Conservation (phyloP, 2,329 filamentous ascomycete genomes). For the Pseudocercospora ulei region DNA sequence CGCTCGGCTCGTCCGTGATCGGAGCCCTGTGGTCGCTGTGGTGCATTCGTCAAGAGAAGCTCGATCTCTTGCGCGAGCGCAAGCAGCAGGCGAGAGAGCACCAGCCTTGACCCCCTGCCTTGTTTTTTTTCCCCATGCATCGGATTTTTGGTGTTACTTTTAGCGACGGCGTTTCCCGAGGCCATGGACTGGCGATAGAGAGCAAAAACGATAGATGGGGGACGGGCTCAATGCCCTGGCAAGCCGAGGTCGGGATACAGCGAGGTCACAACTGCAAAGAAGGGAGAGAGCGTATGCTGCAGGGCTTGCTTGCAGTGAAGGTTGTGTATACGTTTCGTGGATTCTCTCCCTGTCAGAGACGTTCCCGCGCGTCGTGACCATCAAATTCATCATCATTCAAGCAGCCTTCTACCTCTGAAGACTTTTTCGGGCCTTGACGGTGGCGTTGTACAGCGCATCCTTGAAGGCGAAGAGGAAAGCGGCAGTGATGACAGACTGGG, state of each 20-base stretch:
- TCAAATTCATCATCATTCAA: too few species aligned
- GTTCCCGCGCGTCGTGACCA: too few species aligned
- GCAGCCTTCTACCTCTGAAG: conserved; percentile 21
- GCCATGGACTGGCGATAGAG: too few species aligned
- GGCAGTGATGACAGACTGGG: conserved; percentile 91
- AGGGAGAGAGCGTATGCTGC: too few species aligned
- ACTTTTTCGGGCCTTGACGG: conserved; percentile 51
- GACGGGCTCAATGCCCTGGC: too few species aligned
- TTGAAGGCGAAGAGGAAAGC: conserved; percentile 97
- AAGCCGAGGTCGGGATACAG: too few species aligned
- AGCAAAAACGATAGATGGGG: too few species aligned
- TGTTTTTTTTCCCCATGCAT: too few species aligned
- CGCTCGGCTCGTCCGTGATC: conserved; percentile 58
- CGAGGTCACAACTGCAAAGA: too few species aligned
- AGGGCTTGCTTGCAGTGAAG: too few species aligned
- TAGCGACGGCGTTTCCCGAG: conserved; percentile 7
- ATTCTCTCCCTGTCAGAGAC: too few species aligned
- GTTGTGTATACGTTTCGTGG: too few species aligned
- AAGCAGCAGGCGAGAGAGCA: conserved; percentile 15
- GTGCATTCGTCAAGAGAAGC: conserved; percentile 47
- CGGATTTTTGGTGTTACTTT: conserved; percentile 1
- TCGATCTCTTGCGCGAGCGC: conserved; percentile 20
- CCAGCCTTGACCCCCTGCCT: conserved; percentile 15
- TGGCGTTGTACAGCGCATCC: conserved; percentile 84
- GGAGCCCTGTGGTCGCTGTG: conserved; percentile 62